These are phyloP conservation scores for Abrus pulchellus DNA, from an alignment of 306 rosid genomes.

Conservation along the genomic window DNA sequence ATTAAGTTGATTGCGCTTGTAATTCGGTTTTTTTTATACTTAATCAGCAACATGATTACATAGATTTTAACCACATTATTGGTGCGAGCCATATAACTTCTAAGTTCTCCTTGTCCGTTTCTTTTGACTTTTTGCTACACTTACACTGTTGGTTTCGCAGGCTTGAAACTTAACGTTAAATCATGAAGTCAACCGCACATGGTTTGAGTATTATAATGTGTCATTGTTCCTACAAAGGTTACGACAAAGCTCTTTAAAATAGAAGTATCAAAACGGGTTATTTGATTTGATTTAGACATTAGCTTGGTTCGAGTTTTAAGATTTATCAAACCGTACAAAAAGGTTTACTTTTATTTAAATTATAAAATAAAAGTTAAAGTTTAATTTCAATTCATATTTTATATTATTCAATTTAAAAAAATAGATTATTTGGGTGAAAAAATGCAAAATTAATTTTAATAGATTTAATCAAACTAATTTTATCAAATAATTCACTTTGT, in stretches of 20 bases:
- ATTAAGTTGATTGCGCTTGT: constrained; percentile 23
- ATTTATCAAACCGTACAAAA: too few species aligned
- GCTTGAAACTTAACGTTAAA: constrained; percentile 32
- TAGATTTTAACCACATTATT: constrained; percentile 1
- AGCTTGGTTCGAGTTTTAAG: too few species aligned
- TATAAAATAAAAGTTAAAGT: too few species aligned
- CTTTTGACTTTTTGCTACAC: constrained; percentile 35
- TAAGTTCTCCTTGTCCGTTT: constrained; percentile 1
- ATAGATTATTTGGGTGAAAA: too few species aligned
- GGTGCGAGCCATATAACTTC: constrained; percentile 4
- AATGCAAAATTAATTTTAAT: too few species aligned
- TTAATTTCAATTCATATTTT: too few species aligned
- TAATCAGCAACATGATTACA: constrained; percentile 38
- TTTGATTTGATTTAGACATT: too few species aligned
- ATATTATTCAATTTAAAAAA: too few species aligned
- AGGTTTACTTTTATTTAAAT: too few species aligned
- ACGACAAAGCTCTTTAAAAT: constrained; percentile 21
- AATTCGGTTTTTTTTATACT: constrained; percentile 7
- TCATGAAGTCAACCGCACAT: constrained; percentile 36
- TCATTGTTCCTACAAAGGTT: constrained; percentile 9
- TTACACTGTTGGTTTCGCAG: constrained; percentile 11
- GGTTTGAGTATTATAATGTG: background rate
- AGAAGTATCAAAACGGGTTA: background rate
- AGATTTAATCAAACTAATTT: too few species aligned
- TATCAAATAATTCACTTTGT: too few species aligned